Evolutionary conservation across 139 green algal species (phyloP).

Genomic region (Chlamydomonas urium): DNA sequence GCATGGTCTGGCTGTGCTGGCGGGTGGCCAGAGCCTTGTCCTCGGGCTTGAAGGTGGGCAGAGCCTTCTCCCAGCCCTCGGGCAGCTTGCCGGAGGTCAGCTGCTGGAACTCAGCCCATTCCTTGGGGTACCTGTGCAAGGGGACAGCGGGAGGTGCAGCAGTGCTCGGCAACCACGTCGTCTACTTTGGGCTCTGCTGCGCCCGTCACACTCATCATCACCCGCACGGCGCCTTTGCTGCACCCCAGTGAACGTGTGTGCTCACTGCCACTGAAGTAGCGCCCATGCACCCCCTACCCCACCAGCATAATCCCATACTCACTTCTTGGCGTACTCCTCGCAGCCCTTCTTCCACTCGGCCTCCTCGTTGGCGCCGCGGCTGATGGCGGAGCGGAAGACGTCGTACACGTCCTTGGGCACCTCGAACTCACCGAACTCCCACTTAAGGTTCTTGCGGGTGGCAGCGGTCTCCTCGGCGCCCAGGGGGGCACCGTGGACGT

Average conservation of each 20-base stretch:
- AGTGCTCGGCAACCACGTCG: not conserved
- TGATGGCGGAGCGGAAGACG: constrained; percentile 37
- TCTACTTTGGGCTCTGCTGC: too few species aligned
- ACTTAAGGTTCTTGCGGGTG: constrained; percentile 93
- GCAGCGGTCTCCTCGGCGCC: constrained; percentile 88
- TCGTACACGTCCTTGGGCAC: constrained; percentile 79
- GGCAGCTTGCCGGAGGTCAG: constrained; percentile 82
- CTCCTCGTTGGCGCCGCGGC: constrained; percentile 61
- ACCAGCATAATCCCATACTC: not conserved
- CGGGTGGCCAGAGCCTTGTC: constrained; percentile 93
- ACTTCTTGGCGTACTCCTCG: constrained; percentile 46
- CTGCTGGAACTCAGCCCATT: constrained; percentile 75
- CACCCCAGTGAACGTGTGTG: too few species aligned
- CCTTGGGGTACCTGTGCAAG: constrained; percentile 70
- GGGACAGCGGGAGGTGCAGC: not conserved
- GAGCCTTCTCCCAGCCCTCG: constrained; percentile 70
- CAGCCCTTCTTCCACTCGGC: constrained; percentile 70
- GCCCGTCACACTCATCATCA: too few species aligned
- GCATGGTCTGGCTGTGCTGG: constrained; percentile 92
- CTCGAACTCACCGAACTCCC: constrained; percentile 89
- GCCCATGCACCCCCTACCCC: too few species aligned
- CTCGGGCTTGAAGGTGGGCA: constrained; percentile 90
- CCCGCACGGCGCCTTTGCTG: too few species aligned
- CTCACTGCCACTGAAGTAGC: too few species aligned
- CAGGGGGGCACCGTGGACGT: constrained; percentile 95